phyloP scores from a whole-genome alignment of 371 early-diverging fungal genomes.

The Mortierella sp. region DNA sequence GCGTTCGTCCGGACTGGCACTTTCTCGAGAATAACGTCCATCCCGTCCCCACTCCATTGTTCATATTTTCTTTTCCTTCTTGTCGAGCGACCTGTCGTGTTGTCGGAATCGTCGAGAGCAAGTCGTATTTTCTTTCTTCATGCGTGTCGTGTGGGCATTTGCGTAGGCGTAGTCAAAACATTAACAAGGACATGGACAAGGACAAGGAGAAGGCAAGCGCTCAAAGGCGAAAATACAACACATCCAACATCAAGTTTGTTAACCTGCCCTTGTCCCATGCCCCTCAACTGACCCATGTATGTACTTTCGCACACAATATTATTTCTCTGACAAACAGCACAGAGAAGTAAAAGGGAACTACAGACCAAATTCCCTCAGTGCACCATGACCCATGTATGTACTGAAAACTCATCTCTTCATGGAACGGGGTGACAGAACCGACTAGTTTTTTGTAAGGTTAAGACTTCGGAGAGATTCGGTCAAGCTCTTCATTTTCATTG shows the following conservation, averaged over 20 bases:
- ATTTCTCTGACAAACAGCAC: too few species aligned
- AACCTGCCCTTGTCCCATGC: neutral
- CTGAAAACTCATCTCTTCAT: neutral
- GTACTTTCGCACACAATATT: too few species aligned
- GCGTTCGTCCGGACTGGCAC: too few species aligned
- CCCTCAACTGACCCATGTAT: too few species aligned
- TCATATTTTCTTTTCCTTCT: neutral
- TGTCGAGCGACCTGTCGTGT: neutral
- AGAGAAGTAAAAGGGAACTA: too few species aligned
- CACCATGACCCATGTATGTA: neutral
- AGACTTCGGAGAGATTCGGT: conserved; percentile 5
- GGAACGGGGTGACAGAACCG: too few species aligned
- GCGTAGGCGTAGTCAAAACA: neutral
- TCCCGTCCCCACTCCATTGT: too few species aligned
- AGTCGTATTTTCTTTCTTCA: neutral
- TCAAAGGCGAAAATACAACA: neutral
- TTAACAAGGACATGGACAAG: too few species aligned
- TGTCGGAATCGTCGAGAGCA: too few species aligned
- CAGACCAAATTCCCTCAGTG: too few species aligned
- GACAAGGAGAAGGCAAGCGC: too few species aligned
- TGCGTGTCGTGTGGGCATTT: neutral
- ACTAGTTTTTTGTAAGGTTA: neutral
- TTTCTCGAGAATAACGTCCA: too few species aligned
- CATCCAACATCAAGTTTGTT: neutral
- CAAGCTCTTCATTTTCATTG: neutral